A percentile compares a stretch with the other conserved stretches of the same genome.
Conservation (phyloP, 208 protist genomes). For the Acanthamoeba healyi region DNA sequence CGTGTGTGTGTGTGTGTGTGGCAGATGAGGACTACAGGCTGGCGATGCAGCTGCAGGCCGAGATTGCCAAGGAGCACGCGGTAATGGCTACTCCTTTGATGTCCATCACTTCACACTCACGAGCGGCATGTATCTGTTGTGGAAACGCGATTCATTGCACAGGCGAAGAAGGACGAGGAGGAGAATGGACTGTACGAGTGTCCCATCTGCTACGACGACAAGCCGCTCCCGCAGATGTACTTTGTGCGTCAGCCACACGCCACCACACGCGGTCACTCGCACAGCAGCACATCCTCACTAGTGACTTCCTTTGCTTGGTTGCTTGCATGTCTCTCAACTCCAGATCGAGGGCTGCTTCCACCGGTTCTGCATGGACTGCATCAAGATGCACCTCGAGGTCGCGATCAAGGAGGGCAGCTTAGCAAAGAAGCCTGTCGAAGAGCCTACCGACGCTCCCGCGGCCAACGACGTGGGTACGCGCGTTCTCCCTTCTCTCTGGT, state of each 20-base stretch:
- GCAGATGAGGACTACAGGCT: not conserved
- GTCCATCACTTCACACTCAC: not conserved
- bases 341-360: not conserved
- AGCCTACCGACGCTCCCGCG: not conserved
- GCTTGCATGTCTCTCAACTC: not conserved
- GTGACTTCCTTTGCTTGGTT: not conserved
- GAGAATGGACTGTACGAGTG: not conserved
- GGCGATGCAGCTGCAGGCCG: not conserved
- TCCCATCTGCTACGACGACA: constrained; percentile 13
- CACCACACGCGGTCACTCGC: no score
- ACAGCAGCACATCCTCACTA: not conserved
- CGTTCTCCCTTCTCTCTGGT: not conserved
- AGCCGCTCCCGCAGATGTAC: constrained; percentile 22
- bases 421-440: not conserved
- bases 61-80: not conserved
- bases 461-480: not conserved
- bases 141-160: no score
- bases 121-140: not conserved
- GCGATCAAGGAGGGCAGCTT: not conserved
- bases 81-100: no score
- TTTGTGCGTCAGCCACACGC: not conserved
- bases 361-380: not conserved
- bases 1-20: no score
- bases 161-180: not conserved
- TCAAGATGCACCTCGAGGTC: constrained; percentile 24